phyloP scores from a whole-genome alignment of 2,329 filamentous ascomycete species.

The Paraconiothyrium brasiliense region DNA sequence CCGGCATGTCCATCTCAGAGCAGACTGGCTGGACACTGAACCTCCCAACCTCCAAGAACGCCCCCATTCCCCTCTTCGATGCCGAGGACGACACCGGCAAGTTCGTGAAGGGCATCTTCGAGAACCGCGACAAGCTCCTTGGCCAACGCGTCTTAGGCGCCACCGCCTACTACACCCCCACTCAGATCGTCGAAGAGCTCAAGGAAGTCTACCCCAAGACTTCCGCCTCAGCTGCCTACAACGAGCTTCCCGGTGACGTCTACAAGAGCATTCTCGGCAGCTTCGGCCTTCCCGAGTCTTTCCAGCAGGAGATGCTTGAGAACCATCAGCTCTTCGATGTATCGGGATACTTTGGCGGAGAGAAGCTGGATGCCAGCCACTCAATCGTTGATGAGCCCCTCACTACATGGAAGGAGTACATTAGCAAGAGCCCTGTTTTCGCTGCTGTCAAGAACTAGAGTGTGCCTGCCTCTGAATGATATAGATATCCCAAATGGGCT shows the following conservation, averaged over 20 bases:
- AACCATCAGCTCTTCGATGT: constrained; percentile 19
- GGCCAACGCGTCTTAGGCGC: constrained; percentile 13
- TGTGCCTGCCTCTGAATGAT: neutral
- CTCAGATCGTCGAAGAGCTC: constrained; percentile 10
- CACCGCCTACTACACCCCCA: constrained; percentile 14
- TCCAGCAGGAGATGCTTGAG: constrained; percentile 14
- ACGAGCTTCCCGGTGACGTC: constrained; percentile 13
- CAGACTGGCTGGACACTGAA: constrained; percentile 16
- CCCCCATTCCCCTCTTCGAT: constrained; percentile 19
- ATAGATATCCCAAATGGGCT: constrained; percentile 8
- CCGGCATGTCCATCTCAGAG: constrained; percentile 15
- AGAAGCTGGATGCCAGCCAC: constrained; percentile 16
- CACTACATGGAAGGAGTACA: constrained; percentile 20
- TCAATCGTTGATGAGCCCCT: constrained; percentile 19
- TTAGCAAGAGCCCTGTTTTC: constrained; percentile 14
- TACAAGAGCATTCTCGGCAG: constrained; percentile 14
- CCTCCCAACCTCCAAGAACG: constrained; percentile 16
- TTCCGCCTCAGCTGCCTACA: constrained; percentile 13
- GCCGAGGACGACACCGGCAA: constrained; percentile 16
- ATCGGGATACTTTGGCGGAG: constrained; percentile 18
- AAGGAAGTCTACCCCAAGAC: constrained; percentile 16
- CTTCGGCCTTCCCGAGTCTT: constrained; percentile 13
- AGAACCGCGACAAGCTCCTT: constrained; percentile 14
- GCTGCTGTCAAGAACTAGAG: constrained; percentile 7
- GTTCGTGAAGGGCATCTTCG: constrained; percentile 16